These are phyloP conservation scores for Meripilus lineatus DNA, from an alignment of 1,284 basidiomycete genomes.

Conservation along the genomic window DNA sequence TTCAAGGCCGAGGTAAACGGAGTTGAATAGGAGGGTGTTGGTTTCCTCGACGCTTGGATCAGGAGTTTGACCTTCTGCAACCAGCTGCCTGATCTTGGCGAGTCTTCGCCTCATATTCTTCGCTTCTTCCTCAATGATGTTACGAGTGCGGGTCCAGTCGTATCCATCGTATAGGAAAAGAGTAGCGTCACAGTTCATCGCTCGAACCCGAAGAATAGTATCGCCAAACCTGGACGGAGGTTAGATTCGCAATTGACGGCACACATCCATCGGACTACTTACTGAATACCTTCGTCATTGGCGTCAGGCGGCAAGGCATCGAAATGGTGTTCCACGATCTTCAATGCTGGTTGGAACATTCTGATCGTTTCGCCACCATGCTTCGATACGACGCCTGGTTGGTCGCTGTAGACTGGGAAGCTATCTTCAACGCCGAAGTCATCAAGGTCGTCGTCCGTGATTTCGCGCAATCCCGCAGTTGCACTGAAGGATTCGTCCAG, in stretches of 20 bases:
- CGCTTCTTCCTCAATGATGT: conserved; percentile 83
- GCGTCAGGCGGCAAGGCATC: conserved; percentile 57
- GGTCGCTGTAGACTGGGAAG: conserved; percentile 21
- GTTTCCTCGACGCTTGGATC: conserved; percentile 80
- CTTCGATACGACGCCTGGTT: conserved; percentile 51
- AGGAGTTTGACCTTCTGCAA: conserved; percentile 88
- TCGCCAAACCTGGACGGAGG: conserved; percentile 36
- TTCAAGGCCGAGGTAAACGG: conserved; percentile 84
- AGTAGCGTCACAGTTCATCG: conserved; percentile 59
- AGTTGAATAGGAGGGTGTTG: conserved; percentile 84
- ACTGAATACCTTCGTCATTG: conserved; percentile 43
- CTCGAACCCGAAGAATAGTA: conserved; percentile 46
- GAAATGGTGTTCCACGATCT: conserved; percentile 70
- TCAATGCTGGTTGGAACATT: conserved; percentile 59
- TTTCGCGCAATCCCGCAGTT: conserved; percentile 68
- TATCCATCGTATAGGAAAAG: conserved; percentile 88
- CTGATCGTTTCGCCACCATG: conserved; percentile 84
- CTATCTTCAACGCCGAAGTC: conserved; percentile 51
- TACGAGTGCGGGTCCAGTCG: conserved; percentile 87
- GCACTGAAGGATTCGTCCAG: conserved; percentile 79
- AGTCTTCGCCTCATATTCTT: conserved; percentile 84
- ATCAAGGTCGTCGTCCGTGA: conserved; percentile 66
- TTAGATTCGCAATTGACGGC: conserved; percentile 1
- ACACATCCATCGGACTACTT: conserved; percentile 17
- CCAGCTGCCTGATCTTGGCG: conserved; percentile 88